Percentiles rank a stretch among this genome's conserved stretches.
These are phyloP conservation scores for Thalassiosira profunda DNA, from an alignment of 108 stramenopile genomes.

Conservation along the genomic window DNA sequence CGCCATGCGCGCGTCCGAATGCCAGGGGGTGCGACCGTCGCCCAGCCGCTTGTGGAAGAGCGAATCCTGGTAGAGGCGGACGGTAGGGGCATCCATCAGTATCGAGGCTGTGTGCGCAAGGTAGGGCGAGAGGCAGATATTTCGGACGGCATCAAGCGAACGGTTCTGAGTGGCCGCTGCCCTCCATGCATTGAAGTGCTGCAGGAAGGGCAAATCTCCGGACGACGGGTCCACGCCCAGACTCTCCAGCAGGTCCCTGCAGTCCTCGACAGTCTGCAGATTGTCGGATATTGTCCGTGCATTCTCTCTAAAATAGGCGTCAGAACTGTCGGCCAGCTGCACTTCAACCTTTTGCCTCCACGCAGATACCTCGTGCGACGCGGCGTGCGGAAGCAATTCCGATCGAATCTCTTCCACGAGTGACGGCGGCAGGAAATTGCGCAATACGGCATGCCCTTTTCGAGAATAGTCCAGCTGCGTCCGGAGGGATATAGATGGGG, in stretches of 20 bases:
- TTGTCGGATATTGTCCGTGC: conserved; percentile 31
- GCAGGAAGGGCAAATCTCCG: conserved; percentile 77
- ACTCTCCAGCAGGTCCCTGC: conserved; percentile 49
- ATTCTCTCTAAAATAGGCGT: conserved; percentile 26
- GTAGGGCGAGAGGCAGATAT: conserved; percentile 53
- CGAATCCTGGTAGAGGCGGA: conserved; percentile 89
- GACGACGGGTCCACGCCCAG: conserved; percentile 42
- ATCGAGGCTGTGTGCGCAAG: conserved; percentile 57
- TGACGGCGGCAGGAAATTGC: conserved; percentile 56
- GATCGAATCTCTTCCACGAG: conserved; percentile 35
- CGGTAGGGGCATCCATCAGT: conserved; percentile 64
- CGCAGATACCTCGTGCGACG: conserved; percentile 53
- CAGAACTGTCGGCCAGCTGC: conserved; percentile 47
- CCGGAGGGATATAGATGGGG: conserved; percentile 36
- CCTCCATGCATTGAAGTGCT: conserved; percentile 88
- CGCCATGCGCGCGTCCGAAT: conserved; percentile 88
- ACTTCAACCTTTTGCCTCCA: conserved; percentile 91
- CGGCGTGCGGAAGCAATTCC: conserved; percentile 49
- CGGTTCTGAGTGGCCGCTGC: conserved; percentile 6
- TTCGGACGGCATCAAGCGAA: conserved; percentile 52
- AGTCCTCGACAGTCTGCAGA: conserved; percentile 56
- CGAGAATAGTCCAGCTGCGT: conserved; percentile 74
- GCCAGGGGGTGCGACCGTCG: conserved; percentile 91
- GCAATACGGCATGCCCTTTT: conserved; percentile 80
- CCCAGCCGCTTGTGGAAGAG: conserved; percentile 77